phyloP scores from a whole-genome alignment of 139 green algal species.

The Picocystis salinarum region DNA sequence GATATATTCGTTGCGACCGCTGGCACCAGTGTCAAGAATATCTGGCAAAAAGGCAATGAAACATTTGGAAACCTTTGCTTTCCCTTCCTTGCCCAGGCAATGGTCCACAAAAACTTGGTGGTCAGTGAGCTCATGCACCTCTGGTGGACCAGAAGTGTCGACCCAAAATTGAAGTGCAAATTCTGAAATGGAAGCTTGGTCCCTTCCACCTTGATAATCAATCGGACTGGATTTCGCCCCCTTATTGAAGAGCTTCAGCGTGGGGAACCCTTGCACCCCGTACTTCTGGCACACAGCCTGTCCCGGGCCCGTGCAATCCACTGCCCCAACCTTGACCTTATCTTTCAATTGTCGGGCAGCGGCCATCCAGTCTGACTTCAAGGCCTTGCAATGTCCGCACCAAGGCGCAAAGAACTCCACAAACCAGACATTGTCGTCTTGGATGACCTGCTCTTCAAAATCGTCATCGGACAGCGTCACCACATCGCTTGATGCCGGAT shows the following conservation, averaged over 20 bases:
- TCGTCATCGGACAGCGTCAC: slow-evolving; percentile 43
- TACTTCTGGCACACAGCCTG: slow-evolving; percentile 17
- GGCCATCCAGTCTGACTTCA: slow-evolving; percentile 56
- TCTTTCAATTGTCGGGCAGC: slow-evolving; percentile 34
- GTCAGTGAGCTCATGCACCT: slow-evolving; percentile 41
- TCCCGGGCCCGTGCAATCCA: slow-evolving; percentile 51
- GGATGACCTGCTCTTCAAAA: slow-evolving; percentile 51
- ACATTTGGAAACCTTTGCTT: slow-evolving; percentile 22
- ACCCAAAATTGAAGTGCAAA: no score
- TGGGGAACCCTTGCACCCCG: slow-evolving; percentile 59
- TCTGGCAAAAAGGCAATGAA: slow-evolving; percentile 74
- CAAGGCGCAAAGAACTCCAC: slow-evolving; percentile 45
- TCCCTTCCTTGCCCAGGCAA: slow-evolving; percentile 27
- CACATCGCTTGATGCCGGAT: slow-evolving; percentile 33
- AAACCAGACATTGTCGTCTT: slow-evolving; percentile 52
- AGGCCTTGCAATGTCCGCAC: slow-evolving; percentile 67
- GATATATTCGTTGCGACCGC: slow-evolving; percentile 43
- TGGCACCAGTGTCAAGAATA: slow-evolving; percentile 65
- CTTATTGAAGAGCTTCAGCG: slow-evolving; percentile 66
- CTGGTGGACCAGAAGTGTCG: no score
- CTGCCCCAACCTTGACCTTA: slow-evolving; percentile 60
- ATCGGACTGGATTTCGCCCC: slow-evolving; percentile 40
- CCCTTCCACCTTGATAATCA: slow-evolving; percentile 57
- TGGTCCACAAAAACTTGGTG: slow-evolving; percentile 33
- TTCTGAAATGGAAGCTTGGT: slow-evolving; percentile 27